Base-by-base conservation (phyloP, 495 filamentous ascomycete genomes). In the Penicillium riverlandense region DNA sequence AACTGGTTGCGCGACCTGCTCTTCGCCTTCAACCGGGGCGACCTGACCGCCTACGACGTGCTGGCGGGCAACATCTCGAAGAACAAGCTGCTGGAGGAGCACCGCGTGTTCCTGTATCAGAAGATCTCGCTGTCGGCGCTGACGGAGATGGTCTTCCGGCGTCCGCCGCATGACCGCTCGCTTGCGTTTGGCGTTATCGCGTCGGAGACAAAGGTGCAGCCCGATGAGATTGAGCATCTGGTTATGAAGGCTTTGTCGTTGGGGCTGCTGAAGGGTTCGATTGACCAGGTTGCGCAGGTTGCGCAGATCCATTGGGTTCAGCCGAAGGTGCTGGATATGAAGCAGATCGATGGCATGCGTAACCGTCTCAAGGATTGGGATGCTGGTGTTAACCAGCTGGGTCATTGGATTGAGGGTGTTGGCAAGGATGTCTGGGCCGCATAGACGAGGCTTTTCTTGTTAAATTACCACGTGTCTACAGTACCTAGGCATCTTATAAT, bases 281-380 rank as follows among this genome's bases (percentile, higher is more conserved):
- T 99, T 50, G 92, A 99, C 67, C 90, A 99, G 71, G 92, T 97
- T 27, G 90, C 85, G 39, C 81, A 89, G 70, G 78, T 97, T 40
- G 92, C 92, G 22, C 77, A 90, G 60, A 96, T 99, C 69, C 88
- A 88, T 59, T 99, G 92, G 92, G 92, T 99, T 34, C 92, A 99
- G 75, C 94, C 92, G 10, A 96, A 96, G 75, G 87, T 96, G 38
- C 65, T 98, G 54, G 92, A 97, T 68, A 87, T 90, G 79, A 82
- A 78, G 61, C 94, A 97, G 76, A 94, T 99, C 53, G 89, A 89
- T 58, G 88, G 82, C 50, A 97, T 99, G 92, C 81, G 86, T 53
- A 73, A 76, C 55, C 69, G 90, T 41, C 66, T 99, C 59, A 80
- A 83, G 65, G 90, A 97, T 47, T 99, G 92, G 92, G 90, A 95